phyloP scores from a whole-genome alignment of 169 alveolate genomes.

The Plasmodium sp. region DNA sequence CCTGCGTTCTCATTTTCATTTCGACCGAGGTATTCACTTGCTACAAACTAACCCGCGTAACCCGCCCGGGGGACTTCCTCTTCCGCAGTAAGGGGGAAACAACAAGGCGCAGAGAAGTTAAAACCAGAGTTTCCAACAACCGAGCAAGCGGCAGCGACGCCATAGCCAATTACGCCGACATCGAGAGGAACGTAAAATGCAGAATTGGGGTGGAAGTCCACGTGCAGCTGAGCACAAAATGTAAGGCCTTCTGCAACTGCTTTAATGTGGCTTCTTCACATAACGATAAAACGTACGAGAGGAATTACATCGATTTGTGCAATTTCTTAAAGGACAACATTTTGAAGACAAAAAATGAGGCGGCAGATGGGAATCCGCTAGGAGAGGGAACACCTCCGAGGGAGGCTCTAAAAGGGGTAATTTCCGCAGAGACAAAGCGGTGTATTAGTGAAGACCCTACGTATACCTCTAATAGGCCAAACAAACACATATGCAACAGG shows the following conservation, averaged over 20 bases:
- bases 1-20: background rate
- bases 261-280: slow-evolving; percentile 51
- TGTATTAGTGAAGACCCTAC: background rate
- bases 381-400: background rate
- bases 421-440: background rate
- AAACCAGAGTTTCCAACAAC: background rate
- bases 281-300: slow-evolving; percentile 55
- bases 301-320: slow-evolving; percentile 35
- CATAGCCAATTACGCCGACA: background rate
- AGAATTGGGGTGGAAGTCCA: slow-evolving; percentile 84
- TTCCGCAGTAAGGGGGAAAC: background rate
- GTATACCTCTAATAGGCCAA: slow-evolving; percentile 21
- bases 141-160: background rate
- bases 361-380: background rate
- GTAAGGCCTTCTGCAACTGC: slow-evolving; percentile 82
- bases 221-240: slow-evolving; percentile 80
- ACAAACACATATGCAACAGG: slow-evolving; percentile 78
- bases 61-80: background rate
- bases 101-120: background rate
- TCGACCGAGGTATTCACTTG: background rate
- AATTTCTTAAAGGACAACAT: slow-evolving; percentile 49
- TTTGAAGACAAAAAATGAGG: background rate
- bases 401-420: background rate
- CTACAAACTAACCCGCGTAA: background rate
- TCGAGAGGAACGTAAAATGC: slow-evolving; percentile 36